A percentile compares a stretch with the other conserved stretches of the same genome.
phyloP scores from a whole-genome alignment of 768 basidiomycete genomes.

The Agaricus subrufescens region DNA sequence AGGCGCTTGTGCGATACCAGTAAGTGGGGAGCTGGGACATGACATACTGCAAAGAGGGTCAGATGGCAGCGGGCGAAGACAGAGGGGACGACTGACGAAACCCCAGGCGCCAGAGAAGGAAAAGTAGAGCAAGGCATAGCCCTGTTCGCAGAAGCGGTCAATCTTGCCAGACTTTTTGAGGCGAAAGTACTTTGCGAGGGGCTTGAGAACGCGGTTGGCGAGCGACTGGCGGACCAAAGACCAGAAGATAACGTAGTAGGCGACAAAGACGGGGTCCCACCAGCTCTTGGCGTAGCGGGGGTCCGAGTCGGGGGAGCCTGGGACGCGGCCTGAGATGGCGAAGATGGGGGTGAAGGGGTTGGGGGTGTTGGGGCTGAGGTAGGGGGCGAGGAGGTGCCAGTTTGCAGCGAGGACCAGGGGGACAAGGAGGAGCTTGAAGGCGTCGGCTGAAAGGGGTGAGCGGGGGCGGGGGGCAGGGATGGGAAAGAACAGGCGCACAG shows the following conservation, averaged over 20 bases:
- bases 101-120: slow-evolving; percentile 67
- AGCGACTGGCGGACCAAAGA: slow-evolving; percentile 81
- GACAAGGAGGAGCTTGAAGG: slow-evolving; percentile 61
- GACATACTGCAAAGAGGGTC: slow-evolving; percentile 49
- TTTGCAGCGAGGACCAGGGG: slow-evolving; percentile 59
- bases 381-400: slow-evolving; percentile 51
- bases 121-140: slow-evolving; percentile 84
- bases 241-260: slow-evolving; percentile 83
- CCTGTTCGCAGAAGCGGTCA: slow-evolving; percentile 87
- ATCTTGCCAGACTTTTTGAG: slow-evolving; percentile 64
- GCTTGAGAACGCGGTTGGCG: slow-evolving; percentile 58
- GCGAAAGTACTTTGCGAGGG: slow-evolving; percentile 67
- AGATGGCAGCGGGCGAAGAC: background rate
- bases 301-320: slow-evolving; percentile 45
- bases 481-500: slow-evolving; percentile 32
- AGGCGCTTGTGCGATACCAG: slow-evolving; percentile 80
- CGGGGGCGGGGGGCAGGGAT: too few relatives aligned
- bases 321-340: slow-evolving; percentile 63
- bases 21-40: slow-evolving; percentile 80
- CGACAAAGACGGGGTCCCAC: slow-evolving; percentile 73
- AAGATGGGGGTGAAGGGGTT: slow-evolving; percentile 79
- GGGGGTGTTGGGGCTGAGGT: slow-evolving; percentile 37
- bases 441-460: slow-evolving; percentile 37
- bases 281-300: slow-evolving; percentile 69
- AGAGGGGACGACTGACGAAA: slow-evolving; percentile 47